Base-by-base conservation (phyloP, 257 asterid genomes). In the Rhazya stricta region DNA sequence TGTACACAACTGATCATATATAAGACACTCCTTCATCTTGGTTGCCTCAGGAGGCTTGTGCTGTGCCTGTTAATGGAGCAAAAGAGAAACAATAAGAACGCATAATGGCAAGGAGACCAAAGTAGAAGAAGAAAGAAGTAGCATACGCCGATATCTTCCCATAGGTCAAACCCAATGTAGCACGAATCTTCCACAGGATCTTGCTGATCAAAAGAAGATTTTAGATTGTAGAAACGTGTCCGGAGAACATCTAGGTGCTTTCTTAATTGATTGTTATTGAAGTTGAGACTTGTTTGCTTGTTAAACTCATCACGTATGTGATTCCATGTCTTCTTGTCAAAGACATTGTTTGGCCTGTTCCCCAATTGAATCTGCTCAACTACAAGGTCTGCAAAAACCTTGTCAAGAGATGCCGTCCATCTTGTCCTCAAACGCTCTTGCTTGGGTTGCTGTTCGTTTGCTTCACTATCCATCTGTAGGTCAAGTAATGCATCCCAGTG, bases 311-410 rank as follows among this genome's bases (percentile, higher is more conserved):
- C 90, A 0, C 96, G 94, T 62, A 91, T 90, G 63, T 82, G 90
- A 69, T 87, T 91, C 98, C 98, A 94, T 25, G 97, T 89, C 84
- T 94, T 94, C 96, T 91, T 94, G 84, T 94, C 98, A 41, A 94
- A 94, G 58, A 90, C 88, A 85, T 90, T 88, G 66, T 91, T 94
- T 58, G 94, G 85, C 75, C 97, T 80, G 84, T 90, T 90, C 43
- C 97, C 96, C 57, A 72, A 91, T 77, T 79, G 89, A 79, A 94
- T 90, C 84, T 94, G 96, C 82, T 79, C 86, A 82, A 90, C 97
- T 63, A 94, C 92, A 71, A 94, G 86, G 86, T 89, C 97, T 1
- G 96, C 96, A 58, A 94, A 94, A 34, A 90, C 82, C 86, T 83
- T 94, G 74, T 91, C 98, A 53, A 89, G 96, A 65, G 88, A 76